Evolutionary conservation across 345 rosid genomes (phyloP).

Genomic region (Syzygium oleosum): DNA sequence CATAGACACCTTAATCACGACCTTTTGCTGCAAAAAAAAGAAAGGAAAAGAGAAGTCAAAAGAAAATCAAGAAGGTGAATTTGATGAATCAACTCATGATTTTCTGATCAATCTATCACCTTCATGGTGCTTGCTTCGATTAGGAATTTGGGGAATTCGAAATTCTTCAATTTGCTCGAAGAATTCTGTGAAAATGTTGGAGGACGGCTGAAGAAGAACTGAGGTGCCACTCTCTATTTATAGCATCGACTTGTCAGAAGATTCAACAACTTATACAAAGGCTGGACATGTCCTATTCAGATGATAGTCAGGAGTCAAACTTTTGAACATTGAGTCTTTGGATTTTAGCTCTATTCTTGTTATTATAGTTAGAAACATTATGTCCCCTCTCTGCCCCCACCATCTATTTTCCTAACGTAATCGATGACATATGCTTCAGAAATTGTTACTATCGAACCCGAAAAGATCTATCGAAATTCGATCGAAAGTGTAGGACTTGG

Average conservation of each 20-base stretch:
- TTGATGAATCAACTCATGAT: neutral
- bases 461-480: too few relatives aligned
- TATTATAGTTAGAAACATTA: neutral
- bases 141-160: neutral
- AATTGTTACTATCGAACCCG: neutral
- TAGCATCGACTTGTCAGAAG: neutral
- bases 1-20: neutral
- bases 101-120: neutral
- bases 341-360: neutral
- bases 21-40: neutral
- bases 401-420: neutral
- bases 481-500: neutral
- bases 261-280: neutral
- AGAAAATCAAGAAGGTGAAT: neutral
- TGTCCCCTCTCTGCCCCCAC: neutral
- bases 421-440: neutral
- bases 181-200: neutral
- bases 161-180: neutral
- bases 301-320: too few relatives aligned
- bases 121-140: neutral
- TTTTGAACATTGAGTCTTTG: neutral
- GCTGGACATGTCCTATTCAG: too few relatives aligned
- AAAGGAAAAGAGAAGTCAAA: neutral
- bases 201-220: neutral
- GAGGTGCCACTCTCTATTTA: neutral